A percentile compares a stretch with the other conserved stretches of the same genome.
These are phyloP conservation scores for Microbotryum intermedium DNA, from an alignment of 1,284 basidiomycete genomes.

Conservation along the genomic window DNA sequence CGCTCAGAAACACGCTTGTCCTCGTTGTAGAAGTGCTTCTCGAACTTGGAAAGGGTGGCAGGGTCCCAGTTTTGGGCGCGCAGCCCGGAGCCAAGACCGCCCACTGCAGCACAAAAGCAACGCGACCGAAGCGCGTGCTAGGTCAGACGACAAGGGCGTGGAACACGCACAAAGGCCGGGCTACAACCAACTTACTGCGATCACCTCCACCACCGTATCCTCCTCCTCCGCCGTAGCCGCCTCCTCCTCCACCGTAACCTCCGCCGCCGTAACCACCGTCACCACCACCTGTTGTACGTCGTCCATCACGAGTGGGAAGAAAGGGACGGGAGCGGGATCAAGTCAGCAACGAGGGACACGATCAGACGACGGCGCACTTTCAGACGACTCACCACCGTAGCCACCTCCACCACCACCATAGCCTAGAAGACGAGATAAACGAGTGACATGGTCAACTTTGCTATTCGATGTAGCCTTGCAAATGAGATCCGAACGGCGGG, in stretches of 20 bases:
- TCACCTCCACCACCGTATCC: slow-evolving; percentile 44
- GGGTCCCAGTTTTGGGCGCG: slow-evolving; percentile 74
- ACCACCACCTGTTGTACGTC: background rate
- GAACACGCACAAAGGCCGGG: background rate
- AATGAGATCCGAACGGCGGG: too few relatives aligned
- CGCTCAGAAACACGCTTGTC: slow-evolving; percentile 74
- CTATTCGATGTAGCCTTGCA: too few relatives aligned
- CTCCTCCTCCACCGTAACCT: slow-evolving; percentile 39
- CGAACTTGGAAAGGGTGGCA: slow-evolving; percentile 56
- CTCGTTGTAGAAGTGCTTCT: slow-evolving; percentile 90
- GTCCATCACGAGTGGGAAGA: background rate
- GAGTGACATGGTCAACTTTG: too few relatives aligned
- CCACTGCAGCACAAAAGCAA: slow-evolving; percentile 49
- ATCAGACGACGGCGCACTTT: background rate
- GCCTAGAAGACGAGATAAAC: background rate
- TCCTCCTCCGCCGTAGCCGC: slow-evolving; percentile 17
- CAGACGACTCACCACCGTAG: slow-evolving; percentile 12
- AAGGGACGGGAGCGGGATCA: background rate
- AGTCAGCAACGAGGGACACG: background rate
- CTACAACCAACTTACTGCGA: slow-evolving; percentile 25
- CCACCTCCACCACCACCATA: slow-evolving; percentile 23
- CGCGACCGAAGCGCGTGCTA: background rate
- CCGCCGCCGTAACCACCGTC: slow-evolving; percentile 14
- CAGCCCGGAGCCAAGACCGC: slow-evolving; percentile 71
- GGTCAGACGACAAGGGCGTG: background rate